Evolutionary conservation across 2,329 filamentous ascomycete genomes (phyloP).

Genomic region (Rhynchosporium graminicola): DNA sequence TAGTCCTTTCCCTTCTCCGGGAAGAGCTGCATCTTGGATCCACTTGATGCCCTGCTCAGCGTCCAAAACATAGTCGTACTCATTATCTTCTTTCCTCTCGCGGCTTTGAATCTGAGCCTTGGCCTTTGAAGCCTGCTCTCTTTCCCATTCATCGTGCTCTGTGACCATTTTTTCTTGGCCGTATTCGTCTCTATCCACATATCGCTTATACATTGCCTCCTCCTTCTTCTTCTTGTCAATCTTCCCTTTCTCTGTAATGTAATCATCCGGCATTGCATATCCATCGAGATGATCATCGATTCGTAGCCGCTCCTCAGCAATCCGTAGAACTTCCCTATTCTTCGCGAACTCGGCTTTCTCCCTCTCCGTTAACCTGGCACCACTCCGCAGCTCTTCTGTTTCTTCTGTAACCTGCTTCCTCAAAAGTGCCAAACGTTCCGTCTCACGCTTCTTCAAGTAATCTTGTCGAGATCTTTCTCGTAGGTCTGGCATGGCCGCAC

Average conservation of each 20-base stretch:
- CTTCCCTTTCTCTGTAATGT: slow-evolving; percentile 91
- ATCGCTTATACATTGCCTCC: slow-evolving; percentile 85
- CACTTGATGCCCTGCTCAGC: slow-evolving; percentile 86
- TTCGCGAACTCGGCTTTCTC: slow-evolving; percentile 88
- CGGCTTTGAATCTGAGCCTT: slow-evolving; percentile 79
- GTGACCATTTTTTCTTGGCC: slow-evolving; percentile 89
- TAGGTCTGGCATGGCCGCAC: slow-evolving; percentile 75
- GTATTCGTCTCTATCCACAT: slow-evolving; percentile 83
- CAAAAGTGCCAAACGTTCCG: slow-evolving; percentile 81
- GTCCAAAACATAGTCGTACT: slow-evolving; percentile 94
- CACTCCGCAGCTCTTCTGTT: slow-evolving; percentile 74
- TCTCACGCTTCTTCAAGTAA: slow-evolving; percentile 90
- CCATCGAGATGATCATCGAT: slow-evolving; percentile 94
- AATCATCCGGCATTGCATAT: slow-evolving; percentile 91
- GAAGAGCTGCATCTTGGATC: slow-evolving; percentile 70
- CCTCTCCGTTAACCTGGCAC: slow-evolving; percentile 69
- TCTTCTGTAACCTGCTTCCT: slow-evolving; percentile 91
- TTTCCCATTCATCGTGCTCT: slow-evolving; percentile 95
- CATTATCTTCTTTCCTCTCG: slow-evolving; percentile 74
- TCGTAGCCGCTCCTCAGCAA: slow-evolving; percentile 80
- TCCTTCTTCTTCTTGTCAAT: slow-evolving; percentile 85
- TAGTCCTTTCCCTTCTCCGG: slow-evolving; percentile 70
- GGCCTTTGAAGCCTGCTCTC: slow-evolving; percentile 83
- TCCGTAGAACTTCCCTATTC: slow-evolving; percentile 77
- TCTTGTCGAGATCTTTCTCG: slow-evolving; percentile 84